Evolutionary conservation across 1,284 basidiomycete genomes (phyloP), one percentile per base, ranked within the genome.

Genomic region (Papiliotrema fonsecae): DNA sequence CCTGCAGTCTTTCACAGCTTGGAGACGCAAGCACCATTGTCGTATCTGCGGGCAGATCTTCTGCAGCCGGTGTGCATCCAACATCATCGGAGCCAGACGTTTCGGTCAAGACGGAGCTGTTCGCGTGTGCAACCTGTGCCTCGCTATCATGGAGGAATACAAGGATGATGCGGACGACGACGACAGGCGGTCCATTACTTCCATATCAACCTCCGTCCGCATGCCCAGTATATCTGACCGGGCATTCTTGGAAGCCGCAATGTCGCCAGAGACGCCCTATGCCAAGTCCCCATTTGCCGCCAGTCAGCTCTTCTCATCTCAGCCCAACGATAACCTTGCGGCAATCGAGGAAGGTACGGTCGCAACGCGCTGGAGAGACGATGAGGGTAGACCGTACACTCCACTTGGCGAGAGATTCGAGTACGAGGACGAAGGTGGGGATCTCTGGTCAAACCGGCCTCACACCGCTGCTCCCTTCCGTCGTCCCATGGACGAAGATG

Each of bases 21-120:
- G 90, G 87, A 78, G 91, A 45, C 77, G 92, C 51, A 96, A 94
- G 67, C 92, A 97, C 66, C 92, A 97, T 68, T 96, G 92, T 75
- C 82, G 88, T 19, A 91, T 91, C 69, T 92, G 91, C 66, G 91
- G 69, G n/a, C 92, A 90, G 82, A 77, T 80, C 64, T 96, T 93
- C 67, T 97, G 92, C 71, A 89, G 88, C 21, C 82, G 89, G 6
- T 90, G 94, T 69, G 93, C 94, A 2, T 92, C 91, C n/a, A 94
- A 97, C 64, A 88, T 97, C 62, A 91, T 98, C 70, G 90, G 92
- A 55, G 93, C 90, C 6, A 81, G 84, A n/a, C 83, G 91, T 1
- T 97, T 96, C 65, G 91, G 91, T 6, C 87, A 91, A 53, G 84
- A 93, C 48, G 91, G 90, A 26, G 87, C 87, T 81, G 81, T 97